Evolutionary conservation across 139 green algal genomes (phyloP), one percentile per base, ranked within the genome.

Genomic region (Micractinium sp.): DNA sequence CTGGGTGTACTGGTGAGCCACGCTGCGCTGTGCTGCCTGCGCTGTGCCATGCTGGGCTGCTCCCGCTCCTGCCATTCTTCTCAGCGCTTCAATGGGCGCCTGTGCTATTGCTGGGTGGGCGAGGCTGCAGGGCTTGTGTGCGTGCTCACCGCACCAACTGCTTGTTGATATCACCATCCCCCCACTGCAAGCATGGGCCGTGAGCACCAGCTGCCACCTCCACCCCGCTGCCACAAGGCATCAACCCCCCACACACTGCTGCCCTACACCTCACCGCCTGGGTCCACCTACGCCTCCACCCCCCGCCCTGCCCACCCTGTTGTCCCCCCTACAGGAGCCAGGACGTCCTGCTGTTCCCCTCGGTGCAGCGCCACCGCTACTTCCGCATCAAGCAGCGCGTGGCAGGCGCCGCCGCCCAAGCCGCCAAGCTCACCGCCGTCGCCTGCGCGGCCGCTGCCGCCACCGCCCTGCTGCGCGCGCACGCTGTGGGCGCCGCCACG

Each of bases 291-390:
- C 22, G 1, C 47, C 47, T 39, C 9, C 31, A 29, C 80, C 18
- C 14, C 7, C 31, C 14, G 63, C 27, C 47, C 56, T 53, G 15
- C n/a, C 47, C 47, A 56, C 9, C 5, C 53, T 20, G 0, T 60
- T 12, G 14, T 84, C 27, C 53, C 53, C 2, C 53, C 53, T 33
- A 83, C 89, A 94, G 88, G 88, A 90, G 86, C 41, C 90, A 90
- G 39, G 92, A 94, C 53, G 85, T 94, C 15, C 39, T 93, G 36
- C 66, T 74, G 29, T 94, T 94, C 75, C 92, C 92, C 22, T 60
- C 86, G 33, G 60, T 93, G 3, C 91, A 94, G 82, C 89, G 89
- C 36, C 91, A 94, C 83, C 87, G 92, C 56, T 94, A 89, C 85
- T 94, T 92, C 83, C 82, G 92, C 39, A 60, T 93, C 4, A 93